Base-by-base conservation (phyloP, 2,329 filamentous ascomycete genomes). In the Cladosporium halotolerans region DNA sequence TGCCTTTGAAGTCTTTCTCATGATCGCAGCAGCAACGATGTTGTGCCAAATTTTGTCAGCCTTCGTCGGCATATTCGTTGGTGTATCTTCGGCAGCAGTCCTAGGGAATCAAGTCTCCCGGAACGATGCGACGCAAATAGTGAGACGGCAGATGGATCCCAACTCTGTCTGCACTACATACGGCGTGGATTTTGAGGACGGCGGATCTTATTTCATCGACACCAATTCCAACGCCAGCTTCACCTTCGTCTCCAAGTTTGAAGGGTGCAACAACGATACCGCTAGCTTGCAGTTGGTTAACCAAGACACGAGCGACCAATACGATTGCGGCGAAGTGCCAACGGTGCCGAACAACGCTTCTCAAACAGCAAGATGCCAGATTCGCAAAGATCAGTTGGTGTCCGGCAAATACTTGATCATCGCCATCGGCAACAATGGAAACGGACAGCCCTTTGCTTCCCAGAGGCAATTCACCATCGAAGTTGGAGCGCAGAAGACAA, bases 151-250 rank as follows among this genome's bases (percentile, higher is more conserved):
- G n/a, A 41, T 49, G 46, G 32, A 49, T n/a, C 18, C 46, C 8
- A 42, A 32, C 40, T 43, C 48, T 10, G 41, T 44, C 16, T 48
- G 45, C 34, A 39, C 10, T 10, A 45, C 62, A 8, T 68, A 58
- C 47, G 66, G 66, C 43, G 58, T 67, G n/a, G 73, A 76, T 57
- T 76, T 73, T 52, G 60, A 73, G 43, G 67, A 72, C 57, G 72
- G 70, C 40, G 68, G 68, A 2, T 56, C 61, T 16, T 76, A 76
- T 61, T 76, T 75, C 60, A 73, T 76, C 59, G 74, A 76, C 58
- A 66, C 67, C 10, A 59, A 64, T 11, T 74, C 71, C 0, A 63
- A 60, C 4, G 70, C 72, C 1, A 58, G 59, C 9, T 76, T 76
- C 57, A 73, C 71, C 11, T 69, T 69, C 16, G 70, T 74, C 4